Evolutionary conservation across 768 basidiomycete genomes (phyloP), one percentile per base, ranked within the genome.

Genomic region (Sporobolomyces pararoseus): DNA sequence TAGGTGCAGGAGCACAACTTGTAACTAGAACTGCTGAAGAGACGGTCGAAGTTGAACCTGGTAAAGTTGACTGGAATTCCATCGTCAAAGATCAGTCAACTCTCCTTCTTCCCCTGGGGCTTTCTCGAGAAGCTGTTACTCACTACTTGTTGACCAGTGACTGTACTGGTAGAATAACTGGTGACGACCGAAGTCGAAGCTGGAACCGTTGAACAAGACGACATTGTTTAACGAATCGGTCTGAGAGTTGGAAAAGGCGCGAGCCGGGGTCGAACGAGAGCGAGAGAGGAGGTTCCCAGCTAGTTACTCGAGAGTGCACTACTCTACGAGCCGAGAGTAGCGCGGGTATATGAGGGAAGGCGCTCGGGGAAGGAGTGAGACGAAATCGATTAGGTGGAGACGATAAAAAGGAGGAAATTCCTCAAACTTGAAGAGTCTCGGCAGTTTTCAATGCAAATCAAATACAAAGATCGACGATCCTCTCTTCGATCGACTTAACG

Each of bases 11-110:
- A 7, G 52, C 16, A 51, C 66, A 67, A 13, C 5, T 54, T 7
- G 59, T 61, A 31, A 52, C 34, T 4, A 67, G 27, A 5, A 67
- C 66, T 16, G 66, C 17, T 0, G 66, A 54, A 7, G 59, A 46
- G 10, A 44, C 47, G 4, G 61, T 50, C 42, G 47, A 39, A 1
- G 61, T 57, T 31, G 47, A 31, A 2, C 32, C 53, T 1, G 66
- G 50, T 2, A 47, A 34, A 3, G 66, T 68, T 54, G 53, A 63
- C 52, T 54, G 35, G 39, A 59, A 46, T 58, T 27, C 57, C 35
- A 39, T 42, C n/a, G 37, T 27, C 4, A 27, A 21, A 27, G n/a
- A 55, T 55, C 52, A 19, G 52, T 29, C 21, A 5, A 27, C 25
- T 29, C 25, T 14, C 52, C n/a, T n/a, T n/a, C n/a, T n/a, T n/a